phyloP scores from a whole-genome alignment of 2,329 filamentous ascomycete genomes.

The Diaporthe batatas region DNA sequence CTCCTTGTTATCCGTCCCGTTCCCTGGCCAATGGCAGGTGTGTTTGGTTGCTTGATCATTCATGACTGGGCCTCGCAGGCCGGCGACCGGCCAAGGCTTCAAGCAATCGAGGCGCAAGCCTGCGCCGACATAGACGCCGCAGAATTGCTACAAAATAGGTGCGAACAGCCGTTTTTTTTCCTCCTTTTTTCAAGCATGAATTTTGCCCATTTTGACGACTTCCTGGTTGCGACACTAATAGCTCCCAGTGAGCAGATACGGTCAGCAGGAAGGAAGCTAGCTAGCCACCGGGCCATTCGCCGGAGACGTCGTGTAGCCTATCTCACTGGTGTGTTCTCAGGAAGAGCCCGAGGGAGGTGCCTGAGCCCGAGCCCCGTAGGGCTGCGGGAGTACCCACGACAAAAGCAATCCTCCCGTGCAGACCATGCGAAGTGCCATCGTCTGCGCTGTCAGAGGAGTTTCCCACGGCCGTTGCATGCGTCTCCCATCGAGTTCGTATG shows the following conservation, averaged over 20 bases:
- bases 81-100: slow-evolving; percentile 14
- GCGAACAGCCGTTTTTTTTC: not conserved
- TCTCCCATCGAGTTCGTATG: slow-evolving; percentile 24
- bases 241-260: not conserved
- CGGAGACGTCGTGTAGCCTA: not conserved
- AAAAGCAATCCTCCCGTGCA: slow-evolving; percentile 36
- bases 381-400: slow-evolving; percentile 29
- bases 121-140: slow-evolving; percentile 33
- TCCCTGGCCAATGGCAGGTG: slow-evolving; percentile 18
- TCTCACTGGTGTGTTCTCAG: slow-evolving; percentile 17
- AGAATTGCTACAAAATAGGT: not conserved
- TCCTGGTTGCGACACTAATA: slow-evolving; percentile 3
- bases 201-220: slow-evolving; percentile 7
- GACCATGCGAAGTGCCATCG: slow-evolving; percentile 28
- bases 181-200: not conserved
- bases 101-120: slow-evolving; percentile 25
- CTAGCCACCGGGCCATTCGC: not conserved
- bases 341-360: slow-evolving; percentile 12
- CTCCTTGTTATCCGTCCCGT: not conserved
- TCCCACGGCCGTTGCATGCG: slow-evolving; percentile 1
- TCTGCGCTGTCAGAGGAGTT: not conserved
- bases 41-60: not conserved
- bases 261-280: slow-evolving; percentile 1
- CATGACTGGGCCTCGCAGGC: not conserved
- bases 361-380: slow-evolving; percentile 32